These are phyloP conservation scores for Cladophialophora yegresii DNA, from an alignment of 2,329 filamentous ascomycete genomes.

Conservation along the genomic window DNA sequence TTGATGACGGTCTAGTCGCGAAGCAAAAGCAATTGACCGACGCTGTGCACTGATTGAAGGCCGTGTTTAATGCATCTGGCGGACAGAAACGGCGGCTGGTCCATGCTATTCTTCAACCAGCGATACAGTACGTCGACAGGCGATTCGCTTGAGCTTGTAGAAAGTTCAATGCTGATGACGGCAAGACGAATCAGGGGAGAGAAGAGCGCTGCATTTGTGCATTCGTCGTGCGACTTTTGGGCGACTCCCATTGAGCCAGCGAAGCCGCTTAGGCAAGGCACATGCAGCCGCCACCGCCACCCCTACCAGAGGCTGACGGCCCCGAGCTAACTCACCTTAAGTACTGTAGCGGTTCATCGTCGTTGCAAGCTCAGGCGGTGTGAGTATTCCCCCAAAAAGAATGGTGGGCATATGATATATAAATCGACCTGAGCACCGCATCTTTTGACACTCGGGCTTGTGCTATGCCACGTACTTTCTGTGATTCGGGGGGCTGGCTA, in stretches of 20 bases:
- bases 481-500: neutral
- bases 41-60: slow-evolving; percentile 1
- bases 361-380: slow-evolving; percentile 6
- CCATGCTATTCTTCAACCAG: neutral
- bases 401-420: neutral
- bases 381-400: neutral
- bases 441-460: neutral
- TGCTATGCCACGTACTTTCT: neutral
- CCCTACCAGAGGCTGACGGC: neutral
- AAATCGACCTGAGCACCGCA: neutral
- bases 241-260: slow-evolving; percentile 28
- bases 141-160: neutral
- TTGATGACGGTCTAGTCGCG: slow-evolving; percentile 4
- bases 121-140: neutral
- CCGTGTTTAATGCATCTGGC: neutral
- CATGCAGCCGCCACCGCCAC: slow-evolving; percentile 17
- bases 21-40: slow-evolving; percentile 8
- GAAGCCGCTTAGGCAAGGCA: slow-evolving; percentile 32
- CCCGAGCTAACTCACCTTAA: too few relatives aligned
- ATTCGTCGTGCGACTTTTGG: neutral
- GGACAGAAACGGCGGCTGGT: neutral
- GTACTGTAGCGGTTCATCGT: neutral
- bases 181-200: slow-evolving; percentile 4
- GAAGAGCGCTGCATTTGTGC: slow-evolving; percentile 8
- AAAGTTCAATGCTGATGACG: slow-evolving; percentile 9